A percentile compares a stretch with the other conserved stretches of the same genome.
These are phyloP conservation scores for Tulasnella calospora DNA, from an alignment of 768 basidiomycete species.

Conservation along the genomic window DNA sequence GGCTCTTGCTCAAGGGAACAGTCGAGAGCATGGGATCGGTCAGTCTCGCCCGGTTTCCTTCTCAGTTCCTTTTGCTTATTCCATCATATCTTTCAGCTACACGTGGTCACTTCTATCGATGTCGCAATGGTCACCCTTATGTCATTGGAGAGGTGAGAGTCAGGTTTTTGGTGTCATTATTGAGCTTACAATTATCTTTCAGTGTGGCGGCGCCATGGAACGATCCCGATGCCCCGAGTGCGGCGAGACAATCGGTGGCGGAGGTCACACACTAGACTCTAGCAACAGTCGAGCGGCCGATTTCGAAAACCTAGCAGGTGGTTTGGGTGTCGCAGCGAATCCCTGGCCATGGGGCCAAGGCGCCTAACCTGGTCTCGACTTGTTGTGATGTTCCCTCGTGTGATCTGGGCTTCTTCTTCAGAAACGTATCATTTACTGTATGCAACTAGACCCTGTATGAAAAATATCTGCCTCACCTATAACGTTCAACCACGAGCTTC, in stretches of 20 bases:
- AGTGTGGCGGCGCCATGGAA: constrained; percentile 27
- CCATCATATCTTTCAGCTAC: constrained; percentile 42
- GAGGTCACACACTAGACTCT: constrained; percentile 23
- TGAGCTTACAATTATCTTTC: background rate
- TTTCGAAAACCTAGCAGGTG: constrained; percentile 11
- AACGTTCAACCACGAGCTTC: too few relatives aligned
- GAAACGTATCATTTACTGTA: too few relatives aligned
- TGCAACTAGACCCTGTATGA: too few relatives aligned
- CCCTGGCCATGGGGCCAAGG: background rate
- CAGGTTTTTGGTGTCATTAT: too few relatives aligned
- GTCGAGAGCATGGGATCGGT: background rate
- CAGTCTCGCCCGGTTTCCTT: background rate
- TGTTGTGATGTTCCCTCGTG: too few relatives aligned
- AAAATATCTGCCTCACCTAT: too few relatives aligned
- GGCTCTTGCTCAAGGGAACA: constrained; percentile 36
- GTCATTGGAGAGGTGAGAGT: constrained; percentile 29
- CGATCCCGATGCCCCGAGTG: constrained; percentile 30
- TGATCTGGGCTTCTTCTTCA: too few relatives aligned
- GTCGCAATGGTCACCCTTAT: constrained; percentile 30
- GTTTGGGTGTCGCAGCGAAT: constrained; percentile 3
- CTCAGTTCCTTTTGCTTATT: constrained; percentile 36
- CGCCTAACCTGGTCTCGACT: too few relatives aligned
- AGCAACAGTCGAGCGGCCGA: constrained; percentile 29
- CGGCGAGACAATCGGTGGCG: constrained; percentile 30
- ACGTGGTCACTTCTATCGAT: constrained; percentile 27